Percentiles rank a stretch among this genome's conserved stretches.
Conservation (phyloP, 306 rosid species). For the Pachyrhizus erosus region DNA sequence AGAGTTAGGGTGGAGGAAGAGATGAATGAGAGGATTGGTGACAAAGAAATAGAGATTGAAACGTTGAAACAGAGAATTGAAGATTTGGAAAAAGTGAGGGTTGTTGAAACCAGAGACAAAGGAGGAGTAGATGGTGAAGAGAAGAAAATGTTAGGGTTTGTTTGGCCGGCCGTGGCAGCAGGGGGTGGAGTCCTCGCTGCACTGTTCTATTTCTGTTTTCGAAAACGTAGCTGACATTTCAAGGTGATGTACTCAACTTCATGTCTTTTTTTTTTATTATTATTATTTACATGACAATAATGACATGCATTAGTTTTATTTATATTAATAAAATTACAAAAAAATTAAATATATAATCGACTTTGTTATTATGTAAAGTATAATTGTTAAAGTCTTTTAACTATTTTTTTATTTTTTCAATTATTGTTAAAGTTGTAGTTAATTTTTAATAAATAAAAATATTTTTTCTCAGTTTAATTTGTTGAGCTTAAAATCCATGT, state of each 20-base stretch:
- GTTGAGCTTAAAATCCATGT: too few relatives aligned
- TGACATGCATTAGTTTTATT: too few relatives aligned
- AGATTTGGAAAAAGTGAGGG: slow-evolving; percentile 46
- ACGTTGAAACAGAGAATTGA: slow-evolving; percentile 43
- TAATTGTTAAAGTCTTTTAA: too few relatives aligned
- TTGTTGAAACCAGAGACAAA: slow-evolving; percentile 33
- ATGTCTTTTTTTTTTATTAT: neutral
- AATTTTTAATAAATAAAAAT: too few relatives aligned
- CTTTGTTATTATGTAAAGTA: too few relatives aligned
- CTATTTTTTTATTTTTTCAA: too few relatives aligned
- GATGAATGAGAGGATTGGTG: slow-evolving; percentile 63
- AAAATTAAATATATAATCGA: too few relatives aligned
- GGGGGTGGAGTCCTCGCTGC: slow-evolving; percentile 64
- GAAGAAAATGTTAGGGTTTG: neutral
- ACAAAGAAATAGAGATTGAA: slow-evolving; percentile 59
- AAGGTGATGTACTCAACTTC: neutral
- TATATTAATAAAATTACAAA: too few relatives aligned
- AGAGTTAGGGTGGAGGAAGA: slow-evolving; percentile 68
- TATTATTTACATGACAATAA: neutral
- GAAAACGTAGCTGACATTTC: slow-evolving; percentile 52
- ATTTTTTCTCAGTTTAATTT: too few relatives aligned
- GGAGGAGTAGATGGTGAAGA: slow-evolving; percentile 31
- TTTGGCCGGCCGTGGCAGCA: slow-evolving; percentile 60
- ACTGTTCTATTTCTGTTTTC: slow-evolving; percentile 45
- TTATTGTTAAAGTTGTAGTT: too few relatives aligned